These are phyloP conservation scores for Aspergillus texensis DNA, from an alignment of 2,329 filamentous ascomycete genomes.

Conservation along the genomic window DNA sequence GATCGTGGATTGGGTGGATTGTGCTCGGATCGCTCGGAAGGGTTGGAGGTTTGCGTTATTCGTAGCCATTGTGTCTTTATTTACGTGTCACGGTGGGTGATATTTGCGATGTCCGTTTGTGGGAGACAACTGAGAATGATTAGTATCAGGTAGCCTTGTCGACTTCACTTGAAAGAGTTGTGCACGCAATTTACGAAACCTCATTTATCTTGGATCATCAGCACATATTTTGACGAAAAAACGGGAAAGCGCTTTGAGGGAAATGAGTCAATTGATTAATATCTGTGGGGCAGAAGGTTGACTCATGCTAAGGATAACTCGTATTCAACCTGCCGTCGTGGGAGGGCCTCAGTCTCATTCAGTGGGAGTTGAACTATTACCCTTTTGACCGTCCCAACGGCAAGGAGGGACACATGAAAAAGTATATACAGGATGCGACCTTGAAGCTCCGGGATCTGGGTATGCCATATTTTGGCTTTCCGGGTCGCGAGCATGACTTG, in stretches of 20 bases:
- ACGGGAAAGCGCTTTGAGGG: neutral
- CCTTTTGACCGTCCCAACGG: neutral
- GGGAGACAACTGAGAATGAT: neutral
- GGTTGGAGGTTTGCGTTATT: neutral
- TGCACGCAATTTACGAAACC: too few species aligned
- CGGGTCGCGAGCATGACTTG: neutral
- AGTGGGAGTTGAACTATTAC: neutral
- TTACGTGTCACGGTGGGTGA: neutral
- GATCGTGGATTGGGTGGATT: conserved; percentile 54
- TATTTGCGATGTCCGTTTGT: neutral
- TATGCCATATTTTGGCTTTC: neutral
- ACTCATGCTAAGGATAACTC: neutral
- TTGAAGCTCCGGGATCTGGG: neutral
- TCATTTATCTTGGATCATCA: neutral
- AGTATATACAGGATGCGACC: neutral
- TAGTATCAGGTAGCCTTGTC: neutral
- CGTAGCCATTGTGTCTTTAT: neutral
- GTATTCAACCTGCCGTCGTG: neutral
- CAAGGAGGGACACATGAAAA: neutral
- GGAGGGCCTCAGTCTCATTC: neutral
- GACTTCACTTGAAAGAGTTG: too few species aligned
- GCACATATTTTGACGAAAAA: neutral
- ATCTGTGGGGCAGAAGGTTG: neutral
- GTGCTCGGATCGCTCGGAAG: conserved; percentile 57
- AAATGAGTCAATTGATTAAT: neutral